Evolutionary conservation across 768 basidiomycete genomes (phyloP).

Genomic region (Pulveroboletus ravenelii): DNA sequence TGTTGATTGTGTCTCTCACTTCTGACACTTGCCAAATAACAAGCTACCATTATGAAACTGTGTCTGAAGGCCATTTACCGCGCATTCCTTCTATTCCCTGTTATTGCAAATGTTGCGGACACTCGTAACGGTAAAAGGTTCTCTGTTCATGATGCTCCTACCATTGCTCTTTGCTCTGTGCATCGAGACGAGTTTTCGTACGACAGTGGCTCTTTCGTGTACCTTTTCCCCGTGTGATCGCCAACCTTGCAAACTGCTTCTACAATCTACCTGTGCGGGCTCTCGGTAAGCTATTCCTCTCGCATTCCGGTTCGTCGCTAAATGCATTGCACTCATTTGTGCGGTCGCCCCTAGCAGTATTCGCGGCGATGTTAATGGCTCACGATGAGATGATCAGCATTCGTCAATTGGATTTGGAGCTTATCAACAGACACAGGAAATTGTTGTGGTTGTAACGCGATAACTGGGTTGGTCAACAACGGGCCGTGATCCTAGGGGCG

Average conservation of each 20-base stretch:
- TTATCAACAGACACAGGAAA: slow-evolving; percentile 39
- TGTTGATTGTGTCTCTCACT: background rate
- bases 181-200: background rate
- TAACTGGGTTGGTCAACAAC: slow-evolving; percentile 64
- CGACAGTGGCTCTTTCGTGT: slow-evolving; percentile 44
- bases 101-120: slow-evolving; percentile 55
- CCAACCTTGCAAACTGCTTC: slow-evolving; percentile 39
- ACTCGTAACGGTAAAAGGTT: slow-evolving; percentile 62
- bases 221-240: slow-evolving; percentile 42
- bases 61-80: slow-evolving; percentile 36
- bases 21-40: background rate
- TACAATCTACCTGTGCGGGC: slow-evolving; percentile 39
- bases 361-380: slow-evolving; percentile 50
- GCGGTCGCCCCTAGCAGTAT: slow-evolving; percentile 48
- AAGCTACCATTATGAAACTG: slow-evolving; percentile 40
- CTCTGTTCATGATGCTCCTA: background rate
- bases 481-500: slow-evolving; percentile 37
- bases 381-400: slow-evolving; percentile 66
- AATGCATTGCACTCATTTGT: slow-evolving; percentile 46
- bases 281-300: slow-evolving; percentile 41
- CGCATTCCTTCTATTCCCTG: slow-evolving; percentile 65
- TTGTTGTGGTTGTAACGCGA: slow-evolving; percentile 51
- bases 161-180: background rate
- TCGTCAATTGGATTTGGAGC: slow-evolving; percentile 37
- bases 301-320: slow-evolving; percentile 48